Conservation (phyloP, 2,329 filamentous ascomycete species). For the Bipolaris zeicola region DNA sequence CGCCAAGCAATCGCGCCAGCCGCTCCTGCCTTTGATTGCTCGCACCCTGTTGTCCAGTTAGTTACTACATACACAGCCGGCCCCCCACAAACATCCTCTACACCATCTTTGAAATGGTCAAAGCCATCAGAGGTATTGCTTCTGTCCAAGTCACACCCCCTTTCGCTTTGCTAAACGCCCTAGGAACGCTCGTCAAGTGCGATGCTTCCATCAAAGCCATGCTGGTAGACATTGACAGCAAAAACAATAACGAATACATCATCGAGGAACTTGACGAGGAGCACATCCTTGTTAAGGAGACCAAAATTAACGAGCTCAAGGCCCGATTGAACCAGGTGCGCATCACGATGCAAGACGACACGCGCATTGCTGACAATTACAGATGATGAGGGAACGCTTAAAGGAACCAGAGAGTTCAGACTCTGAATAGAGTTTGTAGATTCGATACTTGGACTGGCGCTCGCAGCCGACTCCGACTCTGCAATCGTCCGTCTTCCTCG, state of each 20-base stretch:
- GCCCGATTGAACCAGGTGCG: constrained; percentile 69
- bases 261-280: constrained; percentile 81
- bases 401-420: constrained; percentile 47
- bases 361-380: constrained; percentile 9
- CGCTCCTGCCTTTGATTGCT: constrained; percentile 1
- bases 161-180: constrained; percentile 1
- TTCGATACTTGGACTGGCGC: background rate
- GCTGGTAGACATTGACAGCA: constrained; percentile 75
- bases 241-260: constrained; percentile 71
- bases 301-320: constrained; percentile 72
- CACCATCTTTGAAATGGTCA: constrained; percentile 55
- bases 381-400: constrained; percentile 47
- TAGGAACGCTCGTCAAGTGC: constrained; percentile 77
- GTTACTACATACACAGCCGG: constrained; percentile 5
- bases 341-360: background rate
- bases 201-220: constrained; percentile 89
- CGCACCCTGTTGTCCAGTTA: constrained; percentile 35
- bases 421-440: constrained; percentile 30
- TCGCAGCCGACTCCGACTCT: background rate
- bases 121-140: constrained; percentile 60
- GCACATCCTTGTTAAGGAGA: constrained; percentile 75
- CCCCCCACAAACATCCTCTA: constrained; percentile 8
- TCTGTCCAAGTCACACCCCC: background rate
- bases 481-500: background rate
- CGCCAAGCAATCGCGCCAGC: constrained; percentile 26